A percentile compares a stretch with the other conserved stretches of the same genome.
Evolutionary conservation across 2,329 filamentous ascomycete genomes (phyloP).

Genomic region (Diaporthe citri): DNA sequence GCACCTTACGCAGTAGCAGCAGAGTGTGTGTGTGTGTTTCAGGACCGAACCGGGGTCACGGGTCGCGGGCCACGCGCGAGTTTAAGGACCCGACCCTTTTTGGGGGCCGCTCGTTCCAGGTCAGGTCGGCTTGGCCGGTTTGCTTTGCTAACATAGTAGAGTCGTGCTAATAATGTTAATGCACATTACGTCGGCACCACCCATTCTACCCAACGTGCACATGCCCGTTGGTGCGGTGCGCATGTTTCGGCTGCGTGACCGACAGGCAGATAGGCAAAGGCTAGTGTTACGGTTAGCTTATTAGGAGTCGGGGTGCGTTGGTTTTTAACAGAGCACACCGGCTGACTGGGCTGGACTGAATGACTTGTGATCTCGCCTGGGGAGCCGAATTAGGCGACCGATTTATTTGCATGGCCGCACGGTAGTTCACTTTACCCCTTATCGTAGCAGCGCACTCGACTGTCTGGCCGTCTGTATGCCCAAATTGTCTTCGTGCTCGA

Average conservation of each 20-base stretch:
- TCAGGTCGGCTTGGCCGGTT: neutral
- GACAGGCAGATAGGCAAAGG: neutral
- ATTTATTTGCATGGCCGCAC: conserved; percentile 7
- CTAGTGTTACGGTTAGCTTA: neutral
- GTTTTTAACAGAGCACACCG: neutral
- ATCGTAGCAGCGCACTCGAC: neutral
- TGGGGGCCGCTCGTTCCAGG: conserved; percentile 20
- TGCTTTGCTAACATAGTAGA: neutral
- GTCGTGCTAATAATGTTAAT: conserved; percentile 22
- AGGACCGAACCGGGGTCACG: conserved; percentile 1
- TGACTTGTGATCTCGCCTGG: conserved; percentile 21
- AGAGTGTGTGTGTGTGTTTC: conserved; percentile 1
- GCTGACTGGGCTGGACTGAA: neutral
- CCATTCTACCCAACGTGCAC: neutral
- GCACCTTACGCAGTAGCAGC: conserved; percentile 11
- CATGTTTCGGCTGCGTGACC: conserved; percentile 28
- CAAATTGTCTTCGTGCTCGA: neutral
- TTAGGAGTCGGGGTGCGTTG: neutral
- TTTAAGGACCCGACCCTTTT: conserved; percentile 7
- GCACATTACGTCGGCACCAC: neutral
- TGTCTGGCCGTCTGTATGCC: neutral
- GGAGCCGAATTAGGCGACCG: conserved; percentile 13
- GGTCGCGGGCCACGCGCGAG: conserved; percentile 24
- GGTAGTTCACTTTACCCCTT: neutral
- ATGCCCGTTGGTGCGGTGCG: conserved; percentile 2